Evolutionary conservation across 1,284 basidiomycete species (phyloP).

Genomic region (Trametes pubescens): DNA sequence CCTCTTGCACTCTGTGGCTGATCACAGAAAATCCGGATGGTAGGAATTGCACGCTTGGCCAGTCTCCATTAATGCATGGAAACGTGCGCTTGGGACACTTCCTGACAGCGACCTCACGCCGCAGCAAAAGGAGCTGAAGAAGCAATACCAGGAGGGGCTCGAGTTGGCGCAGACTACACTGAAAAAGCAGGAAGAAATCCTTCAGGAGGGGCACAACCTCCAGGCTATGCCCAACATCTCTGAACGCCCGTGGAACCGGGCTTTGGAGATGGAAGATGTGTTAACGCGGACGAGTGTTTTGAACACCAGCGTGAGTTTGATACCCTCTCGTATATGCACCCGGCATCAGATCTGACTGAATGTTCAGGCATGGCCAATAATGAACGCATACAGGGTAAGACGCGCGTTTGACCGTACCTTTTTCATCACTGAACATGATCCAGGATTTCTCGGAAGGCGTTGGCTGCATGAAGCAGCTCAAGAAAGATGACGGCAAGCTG

Average conservation of each 20-base stretch:
- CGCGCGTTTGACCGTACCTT: neutral
- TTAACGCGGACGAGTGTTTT: constrained; percentile 29
- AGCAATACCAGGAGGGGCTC: constrained; percentile 39
- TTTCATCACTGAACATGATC: neutral
- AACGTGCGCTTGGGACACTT: constrained; percentile 37
- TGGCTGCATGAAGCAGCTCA: constrained; percentile 29
- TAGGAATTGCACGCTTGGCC: constrained; percentile 31
- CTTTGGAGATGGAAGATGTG: constrained; percentile 28
- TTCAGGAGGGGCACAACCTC: constrained; percentile 11
- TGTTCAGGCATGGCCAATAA: constrained; percentile 47
- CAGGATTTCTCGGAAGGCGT: constrained; percentile 34
- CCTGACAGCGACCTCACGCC: constrained; percentile 33
- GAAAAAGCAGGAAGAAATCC: constrained; percentile 11
- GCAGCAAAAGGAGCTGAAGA: constrained; percentile 39
- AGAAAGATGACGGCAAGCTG: constrained; percentile 19
- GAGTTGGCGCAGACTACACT: constrained; percentile 18
- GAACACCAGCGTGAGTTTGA: constrained; percentile 34
- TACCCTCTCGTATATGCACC: neutral
- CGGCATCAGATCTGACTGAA: neutral
- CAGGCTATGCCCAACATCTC: constrained; percentile 4
- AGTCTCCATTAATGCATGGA: constrained; percentile 34
- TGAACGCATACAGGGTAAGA: constrained; percentile 42
- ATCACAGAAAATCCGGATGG: neutral
- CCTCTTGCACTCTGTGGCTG: neutral
- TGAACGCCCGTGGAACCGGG: constrained; percentile 26